Conservation (phyloP, 495 filamentous ascomycete genomes). For the Penicillium longicatenatum region DNA sequence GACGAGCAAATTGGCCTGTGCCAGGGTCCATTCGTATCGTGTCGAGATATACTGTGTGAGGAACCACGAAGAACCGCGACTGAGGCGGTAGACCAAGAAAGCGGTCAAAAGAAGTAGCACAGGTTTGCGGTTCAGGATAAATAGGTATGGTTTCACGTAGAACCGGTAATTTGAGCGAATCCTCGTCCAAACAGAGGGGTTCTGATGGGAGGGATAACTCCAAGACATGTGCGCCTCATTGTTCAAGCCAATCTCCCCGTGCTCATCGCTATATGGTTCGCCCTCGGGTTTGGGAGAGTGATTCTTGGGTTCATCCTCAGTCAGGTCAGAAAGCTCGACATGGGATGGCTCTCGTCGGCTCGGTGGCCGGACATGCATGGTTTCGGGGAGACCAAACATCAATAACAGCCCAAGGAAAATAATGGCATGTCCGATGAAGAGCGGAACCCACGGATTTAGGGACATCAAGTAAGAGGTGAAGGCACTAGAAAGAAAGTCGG, state of each 20-base stretch:
- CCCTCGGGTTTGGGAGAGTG: constrained; percentile 13
- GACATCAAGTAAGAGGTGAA: constrained; percentile 59
- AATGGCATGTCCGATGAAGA: constrained; percentile 47
- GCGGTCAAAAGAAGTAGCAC: constrained; percentile 49
- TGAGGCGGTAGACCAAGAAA: constrained; percentile 55
- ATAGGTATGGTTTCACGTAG: constrained; percentile 41
- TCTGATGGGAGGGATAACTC: constrained; percentile 23
- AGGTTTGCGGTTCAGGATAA: constrained; percentile 46
- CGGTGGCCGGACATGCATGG: constrained; percentile 40
- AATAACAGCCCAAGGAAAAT: constrained; percentile 41
- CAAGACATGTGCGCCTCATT: constrained; percentile 21
- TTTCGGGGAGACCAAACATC: constrained; percentile 54
- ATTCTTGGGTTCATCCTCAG: constrained; percentile 5
- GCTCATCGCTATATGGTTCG: constrained; percentile 19
- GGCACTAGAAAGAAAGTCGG: constrained; percentile 56
- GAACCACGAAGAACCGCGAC: constrained; percentile 52
- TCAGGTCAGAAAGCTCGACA: constrained; percentile 39
- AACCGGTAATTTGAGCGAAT: constrained; percentile 22
- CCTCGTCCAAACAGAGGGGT: constrained; percentile 21
- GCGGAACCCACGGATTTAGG: constrained; percentile 56
- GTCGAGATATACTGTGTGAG: constrained; percentile 60
- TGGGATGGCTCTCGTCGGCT: constrained; percentile 11
- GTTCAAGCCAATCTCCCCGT: constrained; percentile 12
- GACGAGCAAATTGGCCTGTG: constrained; percentile 56
- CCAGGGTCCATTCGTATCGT: constrained; percentile 56